Evolutionary conservation across 768 basidiomycete genomes (phyloP).

Genomic region (Boletus coccyginus): DNA sequence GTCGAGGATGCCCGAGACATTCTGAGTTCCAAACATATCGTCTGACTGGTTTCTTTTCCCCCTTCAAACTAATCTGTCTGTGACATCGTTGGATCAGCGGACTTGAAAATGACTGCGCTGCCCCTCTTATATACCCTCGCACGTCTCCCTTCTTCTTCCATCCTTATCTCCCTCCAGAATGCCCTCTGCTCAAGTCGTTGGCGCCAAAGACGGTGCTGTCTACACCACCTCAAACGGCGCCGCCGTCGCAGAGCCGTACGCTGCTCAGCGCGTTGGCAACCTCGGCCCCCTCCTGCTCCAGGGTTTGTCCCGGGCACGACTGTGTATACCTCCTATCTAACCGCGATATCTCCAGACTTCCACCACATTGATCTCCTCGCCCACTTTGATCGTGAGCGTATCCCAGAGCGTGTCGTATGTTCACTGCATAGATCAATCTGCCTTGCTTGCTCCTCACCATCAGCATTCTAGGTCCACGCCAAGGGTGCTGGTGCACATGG

Average conservation of each 20-base stretch:
- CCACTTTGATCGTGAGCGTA: slow-evolving; percentile 93
- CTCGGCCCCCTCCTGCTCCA: slow-evolving; percentile 87
- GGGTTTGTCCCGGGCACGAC: slow-evolving; percentile 43
- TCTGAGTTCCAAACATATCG: too few species aligned
- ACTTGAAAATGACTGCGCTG: slow-evolving; percentile 19
- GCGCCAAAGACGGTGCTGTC: slow-evolving; percentile 50
- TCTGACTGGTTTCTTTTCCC: too few species aligned
- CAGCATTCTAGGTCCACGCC: slow-evolving; percentile 67
- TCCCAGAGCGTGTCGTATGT: slow-evolving; percentile 89
- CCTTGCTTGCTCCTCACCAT: slow-evolving; percentile 23
- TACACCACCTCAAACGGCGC: slow-evolving; percentile 90
- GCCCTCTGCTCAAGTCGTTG: slow-evolving; percentile 62
- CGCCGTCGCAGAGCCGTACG: slow-evolving; percentile 73
- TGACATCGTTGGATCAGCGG: slow-evolving; percentile 14
- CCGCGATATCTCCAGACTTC: slow-evolving; percentile 55
- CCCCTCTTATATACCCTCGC: slow-evolving; percentile 13
- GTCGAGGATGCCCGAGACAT: background rate
- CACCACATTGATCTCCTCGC: slow-evolving; percentile 87
- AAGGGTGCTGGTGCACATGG: slow-evolving; percentile 94
- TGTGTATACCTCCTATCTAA: slow-evolving; percentile 8
- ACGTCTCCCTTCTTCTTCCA: background rate
- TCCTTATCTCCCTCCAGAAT: slow-evolving; percentile 35
- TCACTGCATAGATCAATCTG: background rate
- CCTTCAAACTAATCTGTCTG: too few species aligned
- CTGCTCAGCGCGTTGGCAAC: slow-evolving; percentile 69